Conservation (phyloP, 805 yeast genomes). For the Maudiozyma serrabonitensis region DNA sequence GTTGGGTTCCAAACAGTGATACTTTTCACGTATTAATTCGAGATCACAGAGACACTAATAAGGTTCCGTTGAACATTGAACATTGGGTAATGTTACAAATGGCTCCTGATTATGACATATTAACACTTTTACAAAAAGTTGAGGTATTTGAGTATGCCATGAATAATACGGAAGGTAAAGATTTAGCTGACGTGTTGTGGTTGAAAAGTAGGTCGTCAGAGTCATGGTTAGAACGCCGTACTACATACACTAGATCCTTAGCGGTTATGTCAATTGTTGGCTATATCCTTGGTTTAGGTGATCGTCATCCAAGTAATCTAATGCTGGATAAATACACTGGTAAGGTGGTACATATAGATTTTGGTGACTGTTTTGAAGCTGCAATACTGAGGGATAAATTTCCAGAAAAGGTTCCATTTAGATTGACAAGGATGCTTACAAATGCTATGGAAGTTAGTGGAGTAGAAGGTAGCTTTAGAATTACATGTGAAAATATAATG, state of each 20-base stretch:
- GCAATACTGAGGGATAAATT: conserved; percentile 93
- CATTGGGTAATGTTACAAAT: conserved; percentile 93
- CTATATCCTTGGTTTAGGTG: conserved; percentile 92
- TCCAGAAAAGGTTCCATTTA: conserved; percentile 96
- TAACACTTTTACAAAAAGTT: conserved; percentile 83
- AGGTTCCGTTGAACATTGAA: conserved; percentile 82
- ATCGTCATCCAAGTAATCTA: conserved; percentile 93
- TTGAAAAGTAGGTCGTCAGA: conserved; percentile 91
- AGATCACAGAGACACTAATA: conserved; percentile 86
- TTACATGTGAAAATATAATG: conserved; percentile 96
- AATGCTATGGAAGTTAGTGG: conserved; percentile 99
- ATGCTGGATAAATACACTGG: conserved; percentile 94
- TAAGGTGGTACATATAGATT: conserved; percentile 92
- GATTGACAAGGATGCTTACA: conserved; percentile 92
- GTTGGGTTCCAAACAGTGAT: conserved; percentile 97
- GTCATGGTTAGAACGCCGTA: conserved; percentile 95
- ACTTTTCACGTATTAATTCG: conserved; percentile 89
- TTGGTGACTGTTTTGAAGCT: conserved; percentile 98
- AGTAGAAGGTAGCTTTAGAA: conserved; percentile 92
- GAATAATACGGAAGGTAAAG: conserved; percentile 94
- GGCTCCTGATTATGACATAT: conserved; percentile 90
- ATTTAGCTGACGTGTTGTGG: conserved; percentile 91
- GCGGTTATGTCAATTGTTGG: conserved; percentile 99
- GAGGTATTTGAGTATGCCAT: conserved; percentile 95
- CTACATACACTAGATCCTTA: conserved; percentile 88